Evolutionary conservation across 78 protist genomes (phyloP).

Genomic region (Dictyostelium intermedium): DNA sequence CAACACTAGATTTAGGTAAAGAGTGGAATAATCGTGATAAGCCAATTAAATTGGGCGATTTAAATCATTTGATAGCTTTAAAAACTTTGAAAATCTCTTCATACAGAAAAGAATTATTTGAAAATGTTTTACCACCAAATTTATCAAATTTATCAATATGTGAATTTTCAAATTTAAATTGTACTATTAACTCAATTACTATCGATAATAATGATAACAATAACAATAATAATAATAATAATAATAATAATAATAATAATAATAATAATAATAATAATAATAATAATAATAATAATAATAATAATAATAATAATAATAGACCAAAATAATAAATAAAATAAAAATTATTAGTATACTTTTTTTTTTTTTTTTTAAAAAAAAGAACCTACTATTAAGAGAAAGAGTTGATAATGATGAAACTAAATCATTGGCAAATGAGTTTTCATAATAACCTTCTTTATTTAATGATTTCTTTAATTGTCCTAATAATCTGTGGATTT

Average conservation of each 20-base stretch:
- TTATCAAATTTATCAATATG: not conserved
- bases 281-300: not conserved
- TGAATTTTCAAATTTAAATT: not conserved
- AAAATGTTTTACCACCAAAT: not conserved
- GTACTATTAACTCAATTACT: too few relatives aligned
- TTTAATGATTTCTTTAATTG: slow-evolving; percentile 1
- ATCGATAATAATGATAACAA: too few relatives aligned
- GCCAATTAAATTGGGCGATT: not conserved
- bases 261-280: too few relatives aligned
- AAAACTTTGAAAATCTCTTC: not conserved
- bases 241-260: too few relatives aligned
- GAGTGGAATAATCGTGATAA: not conserved
- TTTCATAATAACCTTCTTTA: slow-evolving; percentile 63
- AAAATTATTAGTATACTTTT: not conserved
- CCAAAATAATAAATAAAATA: not conserved
- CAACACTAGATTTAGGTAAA: not conserved
- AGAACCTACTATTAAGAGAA: slow-evolving; percentile 15
- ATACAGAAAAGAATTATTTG: not conserved
- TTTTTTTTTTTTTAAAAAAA: not conserved
- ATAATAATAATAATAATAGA: not conserved
- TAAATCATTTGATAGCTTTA: too few relatives aligned
- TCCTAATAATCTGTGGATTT: not conserved
- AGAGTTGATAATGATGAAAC: not conserved
- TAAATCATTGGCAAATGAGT: slow-evolving; percentile 39
- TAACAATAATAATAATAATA: too few relatives aligned